Conservation (phyloP, 2,329 filamentous ascomycete species). For the Fusarium liriodendri region DNA sequence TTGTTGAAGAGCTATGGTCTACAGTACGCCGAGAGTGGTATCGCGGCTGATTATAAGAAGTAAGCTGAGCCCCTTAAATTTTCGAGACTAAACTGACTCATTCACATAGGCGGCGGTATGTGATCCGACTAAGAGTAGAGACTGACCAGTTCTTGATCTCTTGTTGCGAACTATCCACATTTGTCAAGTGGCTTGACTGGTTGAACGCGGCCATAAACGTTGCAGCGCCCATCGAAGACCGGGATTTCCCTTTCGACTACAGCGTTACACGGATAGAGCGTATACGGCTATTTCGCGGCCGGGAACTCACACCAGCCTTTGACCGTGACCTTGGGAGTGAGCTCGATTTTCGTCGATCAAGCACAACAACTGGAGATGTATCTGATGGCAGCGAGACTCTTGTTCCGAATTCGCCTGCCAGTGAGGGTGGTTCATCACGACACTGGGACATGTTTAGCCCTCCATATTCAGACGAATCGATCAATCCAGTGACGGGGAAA, state of each 20-base stretch:
- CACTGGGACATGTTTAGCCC: neutral
- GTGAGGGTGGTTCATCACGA: neutral
- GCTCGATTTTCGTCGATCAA: neutral
- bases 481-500: constrained; percentile 63
- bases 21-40: neutral
- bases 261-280: neutral
- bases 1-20: neutral
- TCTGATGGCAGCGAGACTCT: neutral
- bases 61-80: neutral
- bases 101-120: neutral
- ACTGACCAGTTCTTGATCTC: neutral
- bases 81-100: neutral
- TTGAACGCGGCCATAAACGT: neutral
- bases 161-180: neutral
- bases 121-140: neutral
- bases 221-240: neutral
- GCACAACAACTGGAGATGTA: neutral
- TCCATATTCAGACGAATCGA: neutral
- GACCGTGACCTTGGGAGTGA: neutral
- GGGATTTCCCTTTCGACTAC: neutral
- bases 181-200: neutral
- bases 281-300: neutral
- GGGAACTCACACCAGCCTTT: neutral
- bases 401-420: neutral
- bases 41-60: neutral